A percentile compares a stretch with the other conserved stretches of the same genome.
These are phyloP conservation scores for Tylopilus sp. DNA, from an alignment of 1,284 basidiomycete species.

Conservation along the genomic window DNA sequence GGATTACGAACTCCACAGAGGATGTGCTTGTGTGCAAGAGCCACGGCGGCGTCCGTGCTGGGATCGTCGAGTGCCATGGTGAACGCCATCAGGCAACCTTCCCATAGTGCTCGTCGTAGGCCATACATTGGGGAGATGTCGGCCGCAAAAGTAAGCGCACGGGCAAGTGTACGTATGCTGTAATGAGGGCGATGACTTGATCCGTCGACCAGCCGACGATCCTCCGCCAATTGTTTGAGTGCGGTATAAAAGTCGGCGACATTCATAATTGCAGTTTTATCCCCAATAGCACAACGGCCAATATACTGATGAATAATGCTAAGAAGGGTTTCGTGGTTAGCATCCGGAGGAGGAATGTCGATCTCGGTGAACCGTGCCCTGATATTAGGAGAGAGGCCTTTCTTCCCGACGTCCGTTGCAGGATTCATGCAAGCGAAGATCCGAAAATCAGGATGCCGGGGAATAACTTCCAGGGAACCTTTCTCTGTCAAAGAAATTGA, in stretches of 20 bases:
- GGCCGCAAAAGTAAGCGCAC: slow-evolving; percentile 90
- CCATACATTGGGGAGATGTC: slow-evolving; percentile 83
- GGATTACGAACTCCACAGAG: slow-evolving; percentile 84
- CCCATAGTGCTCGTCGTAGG: slow-evolving; percentile 89
- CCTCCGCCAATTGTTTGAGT: slow-evolving; percentile 81
- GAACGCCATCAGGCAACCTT: slow-evolving; percentile 97
- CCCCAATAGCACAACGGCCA: slow-evolving; percentile 81
- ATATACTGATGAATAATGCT: slow-evolving; percentile 92
- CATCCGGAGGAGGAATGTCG: slow-evolving; percentile 92
- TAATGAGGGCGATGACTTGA: slow-evolving; percentile 95
- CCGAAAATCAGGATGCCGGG: slow-evolving; percentile 93
- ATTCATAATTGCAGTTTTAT: slow-evolving; percentile 88
- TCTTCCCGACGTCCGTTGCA: slow-evolving; percentile 98
- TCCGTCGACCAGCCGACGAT: slow-evolving; percentile 91
- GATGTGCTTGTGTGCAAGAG: slow-evolving; percentile 80
- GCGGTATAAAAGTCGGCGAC: slow-evolving; percentile 90
- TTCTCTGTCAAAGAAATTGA: slow-evolving; percentile 95
- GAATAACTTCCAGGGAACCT: slow-evolving; percentile 89
- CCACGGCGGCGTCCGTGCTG: slow-evolving; percentile 74
- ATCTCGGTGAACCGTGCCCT: slow-evolving; percentile 95
- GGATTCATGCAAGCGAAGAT: slow-evolving; percentile 99
- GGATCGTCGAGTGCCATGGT: slow-evolving; percentile 88
- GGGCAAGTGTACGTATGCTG: slow-evolving; percentile 94
- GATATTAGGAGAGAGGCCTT: slow-evolving; percentile 90
- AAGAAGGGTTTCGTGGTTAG: slow-evolving; percentile 89